Base-by-base conservation (phyloP, 176 grass and related monocot genomes). In the Juncus inflexus region DNA sequence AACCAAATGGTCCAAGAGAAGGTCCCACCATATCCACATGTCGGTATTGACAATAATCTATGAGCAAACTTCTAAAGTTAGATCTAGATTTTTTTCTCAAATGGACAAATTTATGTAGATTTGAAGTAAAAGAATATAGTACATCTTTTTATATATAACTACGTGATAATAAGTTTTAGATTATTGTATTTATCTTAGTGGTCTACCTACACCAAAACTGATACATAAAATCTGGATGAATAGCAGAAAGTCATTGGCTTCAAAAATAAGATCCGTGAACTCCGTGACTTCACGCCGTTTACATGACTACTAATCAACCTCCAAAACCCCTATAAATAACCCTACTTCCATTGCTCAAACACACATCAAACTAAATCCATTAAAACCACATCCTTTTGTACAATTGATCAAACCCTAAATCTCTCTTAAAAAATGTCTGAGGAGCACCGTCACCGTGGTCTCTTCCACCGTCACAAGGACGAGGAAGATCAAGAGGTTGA, bases 401-500 rank as follows among this genome's bases (percentile, higher is more conserved):
- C 3, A 59, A 72, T 12, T 9, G 14, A 75, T 28, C 11, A 63
- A 15, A 45, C 28, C 63, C n/a, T 55, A 59, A 35, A 19, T 51
- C 13, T 10, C 47, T 42, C 9, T 4, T 0, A 9, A 43, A 76
- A 56, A 61, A 89, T 89, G 82, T 43, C 82, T 15, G 90, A 89
- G 57, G 90, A 86, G 76, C 81, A 80, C 76, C 73, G 56, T 50
- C 75, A 74, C 81, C 78, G 84, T 57, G 73, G 75, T 58, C 12
- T 68, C 35, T 39, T 83, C 15, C 63, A 89, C 85, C 64, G 74
- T 81, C 75, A 83, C 81, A 81, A 88, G 66, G 83, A 88, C 75
- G 79, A 94, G 51, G 7, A 40, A n/a, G 16, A 12, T 0, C 63
- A 62, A 0, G 80, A 66, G 42, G 61, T 54, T 9, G 52, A 58